Evolutionary conservation across 768 basidiomycete genomes (phyloP), one percentile per base, ranked within the genome.

Genomic region (Leccinum longicurvipes): DNA sequence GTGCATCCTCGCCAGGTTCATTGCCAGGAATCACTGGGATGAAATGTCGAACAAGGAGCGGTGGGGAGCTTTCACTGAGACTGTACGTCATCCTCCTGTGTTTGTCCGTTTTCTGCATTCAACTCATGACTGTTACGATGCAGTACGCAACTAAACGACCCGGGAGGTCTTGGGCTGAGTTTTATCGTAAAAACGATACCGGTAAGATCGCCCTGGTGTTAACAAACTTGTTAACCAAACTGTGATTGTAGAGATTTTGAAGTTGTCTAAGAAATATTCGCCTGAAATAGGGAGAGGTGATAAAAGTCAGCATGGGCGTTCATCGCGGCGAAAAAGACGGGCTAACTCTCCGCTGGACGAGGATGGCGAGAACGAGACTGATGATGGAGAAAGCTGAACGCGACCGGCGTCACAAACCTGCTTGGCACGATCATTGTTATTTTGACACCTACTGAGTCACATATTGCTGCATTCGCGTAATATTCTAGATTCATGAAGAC

Each of bases 161-260:
- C 32, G 65, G 67, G 3, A 84, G 81, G 61, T 76, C 84, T 7
- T 88, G 86, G 86, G 76, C 72, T 19, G 83, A 86, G 63, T 82
- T 79, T 60, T 85, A 81, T 61, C 76, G 83, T 28, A 74, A 72
- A 55, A 72, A 83, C 57, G 79, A 83, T 66, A 48, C 65, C 55
- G 70, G 86, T 85, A 50, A 39, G 72, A 69, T 41, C 60, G n/a
- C 15, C 42, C 51, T n/a, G 32, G 39, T 53, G 24, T 6, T 52
- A n/a, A 21, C n/a, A 28, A 12, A 9, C 41, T 14, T 41, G 56
- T 47, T 60, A 29, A 67, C 54, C 14, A 41, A 34, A 44, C 45
- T 11, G 32, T 17, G 6, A 6, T 50, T 21, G 34, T 48, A 73
- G 70, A 57, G 21, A 53, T 71, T 14, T 21, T 68, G 50, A 66